phyloP scores from a whole-genome alignment of 176 grass and related monocot species.

The Neostapfia colusana region DNA sequence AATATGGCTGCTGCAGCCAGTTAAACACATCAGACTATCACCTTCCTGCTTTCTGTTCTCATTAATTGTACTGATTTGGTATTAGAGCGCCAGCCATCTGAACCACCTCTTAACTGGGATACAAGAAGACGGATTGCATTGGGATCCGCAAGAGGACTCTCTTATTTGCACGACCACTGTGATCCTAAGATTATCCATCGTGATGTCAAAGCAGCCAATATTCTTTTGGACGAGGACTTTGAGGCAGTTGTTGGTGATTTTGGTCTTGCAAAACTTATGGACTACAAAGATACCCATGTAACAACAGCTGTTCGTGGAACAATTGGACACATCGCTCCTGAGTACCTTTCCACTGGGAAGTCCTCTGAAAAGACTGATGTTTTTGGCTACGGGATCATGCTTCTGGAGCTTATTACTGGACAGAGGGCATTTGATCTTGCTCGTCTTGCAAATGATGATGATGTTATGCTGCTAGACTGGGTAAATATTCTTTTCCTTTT shows the following conservation, averaged over 20 bases:
- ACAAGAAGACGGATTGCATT: conserved; percentile 54
- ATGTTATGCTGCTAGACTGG: conserved; percentile 73
- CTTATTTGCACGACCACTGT: conserved; percentile 57
- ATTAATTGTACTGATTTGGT: conserved; percentile 33
- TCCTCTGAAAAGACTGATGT: neutral
- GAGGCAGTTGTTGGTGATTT: neutral
- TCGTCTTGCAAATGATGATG: conserved; percentile 61
- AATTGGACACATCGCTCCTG: neutral
- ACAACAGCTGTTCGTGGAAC: neutral
- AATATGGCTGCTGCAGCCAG: conserved; percentile 8
- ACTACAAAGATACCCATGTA: neutral
- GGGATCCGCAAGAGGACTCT: conserved; percentile 62
- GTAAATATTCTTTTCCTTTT: conserved; percentile 39
- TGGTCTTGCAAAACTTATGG: neutral
- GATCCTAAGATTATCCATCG: neutral
- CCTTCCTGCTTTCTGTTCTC: conserved; percentile 31
- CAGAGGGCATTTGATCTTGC: conserved; percentile 45
- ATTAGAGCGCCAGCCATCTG: conserved; percentile 47
- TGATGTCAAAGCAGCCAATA: neutral
- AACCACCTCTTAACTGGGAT: conserved; percentile 53
- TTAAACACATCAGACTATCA: conserved; percentile 15
- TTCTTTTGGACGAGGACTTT: neutral
- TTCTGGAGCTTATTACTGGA: neutral
- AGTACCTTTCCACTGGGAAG: neutral
- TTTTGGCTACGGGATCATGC: neutral